Conservation (phyloP, 1,284 basidiomycete species). For the Rhodofomes roseus region DNA sequence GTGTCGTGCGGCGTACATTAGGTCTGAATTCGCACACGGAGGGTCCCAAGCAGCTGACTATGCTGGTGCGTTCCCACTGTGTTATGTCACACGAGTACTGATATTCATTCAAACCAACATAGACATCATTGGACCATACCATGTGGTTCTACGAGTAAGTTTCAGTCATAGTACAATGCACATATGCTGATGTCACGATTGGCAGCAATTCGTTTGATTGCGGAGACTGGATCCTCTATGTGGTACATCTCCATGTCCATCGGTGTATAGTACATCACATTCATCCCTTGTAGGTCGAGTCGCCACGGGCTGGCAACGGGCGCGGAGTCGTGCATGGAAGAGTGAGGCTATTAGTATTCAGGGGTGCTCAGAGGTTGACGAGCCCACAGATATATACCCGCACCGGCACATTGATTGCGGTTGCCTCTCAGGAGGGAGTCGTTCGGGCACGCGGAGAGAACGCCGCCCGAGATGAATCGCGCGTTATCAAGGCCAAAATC, state of each 20-base stretch:
- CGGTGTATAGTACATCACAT: not conserved
- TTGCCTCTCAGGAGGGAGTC: constrained; percentile 83
- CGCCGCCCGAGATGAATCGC: not conserved
- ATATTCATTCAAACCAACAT: not conserved
- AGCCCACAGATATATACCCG: constrained; percentile 66
- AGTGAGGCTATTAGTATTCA: constrained; percentile 36
- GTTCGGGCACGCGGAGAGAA: constrained; percentile 53
- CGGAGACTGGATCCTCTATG: constrained; percentile 78
- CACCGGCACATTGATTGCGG: constrained; percentile 69
- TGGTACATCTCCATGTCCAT: constrained; percentile 41
- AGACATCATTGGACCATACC: constrained; percentile 85
- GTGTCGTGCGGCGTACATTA: constrained; percentile 59
- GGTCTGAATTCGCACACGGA: constrained; percentile 52
- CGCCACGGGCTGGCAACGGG: constrained; percentile 66
- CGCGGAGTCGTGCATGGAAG: constrained; percentile 74
- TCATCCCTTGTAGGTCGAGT: constrained; percentile 44
- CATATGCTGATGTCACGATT: not conserved
- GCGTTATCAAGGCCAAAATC: constrained; percentile 1
- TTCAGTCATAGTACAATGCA: not conserved
- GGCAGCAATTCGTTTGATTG: constrained; percentile 72
- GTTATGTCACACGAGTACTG: not conserved
- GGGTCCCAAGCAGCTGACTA: constrained; percentile 54
- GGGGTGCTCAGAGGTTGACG: not conserved
- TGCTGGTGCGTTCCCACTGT: constrained; percentile 52
- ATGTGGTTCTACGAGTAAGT: constrained; percentile 80